Base-by-base conservation (phyloP, 306 rosid genomes). In the Vigna reflexopilosa region DNA sequence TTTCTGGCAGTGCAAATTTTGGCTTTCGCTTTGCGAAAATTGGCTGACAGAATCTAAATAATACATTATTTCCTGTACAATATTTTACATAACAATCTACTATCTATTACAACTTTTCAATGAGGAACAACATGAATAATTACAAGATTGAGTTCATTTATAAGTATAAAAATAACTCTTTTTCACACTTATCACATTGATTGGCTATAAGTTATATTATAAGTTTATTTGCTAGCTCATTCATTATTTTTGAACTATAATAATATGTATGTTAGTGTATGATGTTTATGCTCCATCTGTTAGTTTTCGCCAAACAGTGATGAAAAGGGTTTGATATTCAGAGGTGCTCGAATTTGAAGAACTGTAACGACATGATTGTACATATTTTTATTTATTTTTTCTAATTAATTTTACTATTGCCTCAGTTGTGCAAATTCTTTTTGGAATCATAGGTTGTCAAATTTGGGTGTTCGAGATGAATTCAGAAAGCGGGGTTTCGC, bases 401-500 rank as follows among this genome's bases (percentile, higher is more conserved):
- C 2, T 34, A 19, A 47, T 55, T 3, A 55, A 28, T 66, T 24
- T 76, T 67, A 6, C 17, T 20, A 11, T 34, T n/a, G 47, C 0
- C 17, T 49, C 51, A 52, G 65, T 67, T 75, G 26, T 67, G 10
- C 11, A 30, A 12, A 44, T 20, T 64, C 17, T 22, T n/a, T 66
- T 76, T 77, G 72, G 80, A 58, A 59, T 70, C 81, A 77, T 66
- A 84, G 80, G 56, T 67, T 76, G 69, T 56, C 19, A 51, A 42
- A 74, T 73, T 83, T 66, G 51, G 81, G 69, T 76, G 19, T 80
- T 76, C 17, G 59, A 30, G 75, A 88, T 90, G 95, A 81, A 75
- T 73, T 78, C 78, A 6, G 83, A 73, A 36, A 32, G 47, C 65
- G 92, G 54, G 69, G 84, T 62, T 67, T 40, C 73, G 55, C 74